These are phyloP conservation scores for Tuctoria greenei DNA, from an alignment of 176 grass and related monocot species.

Conservation along the genomic window DNA sequence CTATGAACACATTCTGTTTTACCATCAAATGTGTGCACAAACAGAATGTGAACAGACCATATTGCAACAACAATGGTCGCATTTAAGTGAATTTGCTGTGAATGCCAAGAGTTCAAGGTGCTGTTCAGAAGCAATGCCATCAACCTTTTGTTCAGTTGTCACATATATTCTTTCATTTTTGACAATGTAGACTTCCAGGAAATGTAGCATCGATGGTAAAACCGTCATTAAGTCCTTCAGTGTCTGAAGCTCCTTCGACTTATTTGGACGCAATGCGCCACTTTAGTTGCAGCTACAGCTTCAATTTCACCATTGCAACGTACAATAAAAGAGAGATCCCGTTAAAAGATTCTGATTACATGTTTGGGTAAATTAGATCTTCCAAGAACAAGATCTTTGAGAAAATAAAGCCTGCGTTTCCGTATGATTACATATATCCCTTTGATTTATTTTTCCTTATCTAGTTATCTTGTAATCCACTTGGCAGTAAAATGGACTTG, in stretches of 20 bases:
- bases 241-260: background rate
- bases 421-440: background rate
- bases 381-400: background rate
- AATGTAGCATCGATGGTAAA: background rate
- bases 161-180: background rate
- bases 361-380: background rate
- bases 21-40: background rate
- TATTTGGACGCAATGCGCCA: background rate
- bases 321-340: background rate
- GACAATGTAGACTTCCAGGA: background rate
- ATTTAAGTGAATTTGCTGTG: slow-evolving; percentile 1
- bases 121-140: background rate
- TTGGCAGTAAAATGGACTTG: too few relatives aligned
- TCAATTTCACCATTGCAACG: background rate
- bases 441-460: too few relatives aligned
- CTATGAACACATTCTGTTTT: slow-evolving; percentile 12
- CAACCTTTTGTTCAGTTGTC: background rate
- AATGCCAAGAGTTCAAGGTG: background rate
- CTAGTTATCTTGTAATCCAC: too few relatives aligned
- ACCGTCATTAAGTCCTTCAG: too few relatives aligned
- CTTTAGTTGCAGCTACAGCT: background rate
- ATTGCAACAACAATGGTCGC: background rate
- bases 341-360: background rate
- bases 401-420: background rate
- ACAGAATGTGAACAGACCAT: slow-evolving; percentile 12